These are phyloP conservation scores for Phoenix dactylifera DNA, from an alignment of 176 grass and related monocot genomes.

Conservation along the genomic window DNA sequence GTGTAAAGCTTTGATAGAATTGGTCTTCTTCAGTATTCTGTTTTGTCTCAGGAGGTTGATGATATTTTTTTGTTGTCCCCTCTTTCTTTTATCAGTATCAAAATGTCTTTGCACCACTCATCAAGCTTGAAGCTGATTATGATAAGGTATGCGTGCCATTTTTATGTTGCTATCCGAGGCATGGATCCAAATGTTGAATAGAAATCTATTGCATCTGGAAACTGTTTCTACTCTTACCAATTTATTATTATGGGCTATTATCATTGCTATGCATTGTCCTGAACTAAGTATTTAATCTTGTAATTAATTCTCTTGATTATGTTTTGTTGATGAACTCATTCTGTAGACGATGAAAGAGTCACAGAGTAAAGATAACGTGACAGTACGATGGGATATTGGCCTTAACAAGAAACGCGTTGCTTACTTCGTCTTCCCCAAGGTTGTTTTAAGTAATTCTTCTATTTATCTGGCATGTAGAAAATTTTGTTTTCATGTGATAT, in stretches of 20 bases:
- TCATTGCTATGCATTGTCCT: background rate
- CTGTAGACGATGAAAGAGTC: slow-evolving; percentile 99
- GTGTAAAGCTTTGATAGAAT: too few relatives aligned
- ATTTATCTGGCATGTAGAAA: too few relatives aligned
- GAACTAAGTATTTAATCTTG: too few relatives aligned
- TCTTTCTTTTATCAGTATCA: slow-evolving; percentile 59
- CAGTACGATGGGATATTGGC: slow-evolving; percentile 92
- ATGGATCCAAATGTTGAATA: too few relatives aligned
- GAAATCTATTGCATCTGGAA: too few relatives aligned
- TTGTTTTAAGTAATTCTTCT: slow-evolving; percentile 15
- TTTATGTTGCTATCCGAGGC: background rate
- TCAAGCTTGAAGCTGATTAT: slow-evolving; percentile 99
- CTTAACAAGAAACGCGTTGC: slow-evolving; percentile 97
- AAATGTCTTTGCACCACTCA: slow-evolving; percentile 98
- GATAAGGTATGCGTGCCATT: slow-evolving; percentile 60
- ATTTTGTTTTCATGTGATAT: too few relatives aligned
- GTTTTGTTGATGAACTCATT: too few relatives aligned
- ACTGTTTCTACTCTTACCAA: too few relatives aligned
- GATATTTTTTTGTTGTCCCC: background rate
- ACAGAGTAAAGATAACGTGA: slow-evolving; percentile 97
- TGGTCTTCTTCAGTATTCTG: too few relatives aligned
- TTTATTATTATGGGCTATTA: too few relatives aligned
- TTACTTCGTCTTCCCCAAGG: slow-evolving; percentile 99
- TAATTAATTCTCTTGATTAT: too few relatives aligned
- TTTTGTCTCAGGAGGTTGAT: background rate